These are phyloP conservation scores for Tremella yokohamensis DNA, from an alignment of 768 basidiomycete genomes.

Conservation along the genomic window DNA sequence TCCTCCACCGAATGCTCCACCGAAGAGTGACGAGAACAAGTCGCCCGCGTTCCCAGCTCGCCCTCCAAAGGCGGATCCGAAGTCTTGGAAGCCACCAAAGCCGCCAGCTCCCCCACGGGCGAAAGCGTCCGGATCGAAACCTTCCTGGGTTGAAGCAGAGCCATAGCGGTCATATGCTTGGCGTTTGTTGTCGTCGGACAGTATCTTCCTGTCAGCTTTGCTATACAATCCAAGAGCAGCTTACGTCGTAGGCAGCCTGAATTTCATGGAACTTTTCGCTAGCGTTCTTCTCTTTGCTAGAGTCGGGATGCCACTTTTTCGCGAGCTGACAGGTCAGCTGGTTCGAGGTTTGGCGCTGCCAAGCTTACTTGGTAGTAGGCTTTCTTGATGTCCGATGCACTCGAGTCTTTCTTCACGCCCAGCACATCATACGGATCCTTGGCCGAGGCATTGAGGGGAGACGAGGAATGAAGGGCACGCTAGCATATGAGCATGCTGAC, in stretches of 20 bases:
- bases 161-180: conserved; percentile 89
- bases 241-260: conserved; percentile 92
- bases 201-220: conserved; percentile 57
- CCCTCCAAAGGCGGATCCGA: conserved; percentile 55
- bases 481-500: conserved; percentile 45
- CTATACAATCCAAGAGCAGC: conserved; percentile 35
- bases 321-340: conserved; percentile 64
- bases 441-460: conserved; percentile 55
- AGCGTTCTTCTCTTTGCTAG: conserved; percentile 76
- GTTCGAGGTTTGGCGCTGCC: neutral
- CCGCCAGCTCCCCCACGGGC: conserved; percentile 61
- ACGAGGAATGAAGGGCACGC: conserved; percentile 74
- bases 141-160: conserved; percentile 82
- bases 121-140: conserved; percentile 88
- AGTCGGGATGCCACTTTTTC: conserved; percentile 96
- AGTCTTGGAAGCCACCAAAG: conserved; percentile 72
- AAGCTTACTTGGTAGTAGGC: conserved; percentile 81
- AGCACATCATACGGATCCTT: conserved; percentile 91
- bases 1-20: conserved; percentile 56
- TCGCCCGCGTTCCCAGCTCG: conserved; percentile 57
- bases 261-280: conserved; percentile 94
- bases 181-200: conserved; percentile 93
- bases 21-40: conserved; percentile 83
- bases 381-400: conserved; percentile 90
- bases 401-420: conserved; percentile 79